A percentile compares a stretch with the other conserved stretches of the same genome.
Conservation (phyloP, 2,329 filamentous ascomycete genomes). For the Aspergillus fijiensis region DNA sequence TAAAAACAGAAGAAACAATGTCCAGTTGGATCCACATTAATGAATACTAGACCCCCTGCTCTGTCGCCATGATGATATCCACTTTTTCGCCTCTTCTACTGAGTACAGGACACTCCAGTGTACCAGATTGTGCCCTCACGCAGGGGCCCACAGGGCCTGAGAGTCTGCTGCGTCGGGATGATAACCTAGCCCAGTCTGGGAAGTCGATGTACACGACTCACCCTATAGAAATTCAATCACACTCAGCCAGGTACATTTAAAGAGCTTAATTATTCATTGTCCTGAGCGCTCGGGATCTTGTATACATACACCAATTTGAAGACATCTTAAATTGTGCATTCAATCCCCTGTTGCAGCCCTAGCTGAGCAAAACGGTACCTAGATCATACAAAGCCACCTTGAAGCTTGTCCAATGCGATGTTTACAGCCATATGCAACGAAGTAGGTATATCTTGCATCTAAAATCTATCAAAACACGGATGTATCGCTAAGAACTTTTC, state of each 20-base stretch:
- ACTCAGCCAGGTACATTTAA: too few relatives aligned
- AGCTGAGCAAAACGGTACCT: too few relatives aligned
- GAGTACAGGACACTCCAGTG: background rate
- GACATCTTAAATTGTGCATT: too few relatives aligned
- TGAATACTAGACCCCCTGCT: background rate
- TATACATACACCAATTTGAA: too few relatives aligned
- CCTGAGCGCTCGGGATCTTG: too few relatives aligned
- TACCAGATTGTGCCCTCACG: background rate
- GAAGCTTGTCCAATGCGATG: background rate
- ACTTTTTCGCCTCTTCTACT: background rate
- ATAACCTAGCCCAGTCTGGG: background rate
- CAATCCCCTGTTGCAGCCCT: too few relatives aligned
- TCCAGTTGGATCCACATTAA: background rate
- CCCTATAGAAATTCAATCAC: too few relatives aligned
- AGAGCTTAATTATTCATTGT: too few relatives aligned
- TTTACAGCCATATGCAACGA: background rate
- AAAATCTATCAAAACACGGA: constrained; percentile 4
- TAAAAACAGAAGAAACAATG: background rate
- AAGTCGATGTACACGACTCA: too few relatives aligned
- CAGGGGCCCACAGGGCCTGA: background rate
- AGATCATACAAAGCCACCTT: too few relatives aligned
- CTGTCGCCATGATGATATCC: background rate
- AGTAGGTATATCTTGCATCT: constrained; percentile 28
- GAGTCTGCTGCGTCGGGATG: background rate
- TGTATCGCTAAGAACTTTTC: constrained; percentile 4